Evolutionary conservation across 371 early-diverging fungal genomes (phyloP).

Genomic region (Mucor piriformis): DNA sequence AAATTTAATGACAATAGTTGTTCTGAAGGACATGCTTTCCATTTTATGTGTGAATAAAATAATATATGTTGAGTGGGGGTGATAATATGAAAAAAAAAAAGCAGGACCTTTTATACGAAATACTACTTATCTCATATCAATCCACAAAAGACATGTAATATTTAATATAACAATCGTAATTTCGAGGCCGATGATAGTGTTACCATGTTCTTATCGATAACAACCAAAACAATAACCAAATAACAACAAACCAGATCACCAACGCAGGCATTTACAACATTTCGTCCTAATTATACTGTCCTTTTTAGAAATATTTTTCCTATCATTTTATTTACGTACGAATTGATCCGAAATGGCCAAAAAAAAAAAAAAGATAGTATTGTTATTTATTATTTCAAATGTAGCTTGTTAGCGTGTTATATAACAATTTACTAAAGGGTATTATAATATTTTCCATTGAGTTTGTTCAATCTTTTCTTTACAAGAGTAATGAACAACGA

Average conservation of each 20-base stretch:
- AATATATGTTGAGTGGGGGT: too few relatives aligned
- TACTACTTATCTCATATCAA: background rate
- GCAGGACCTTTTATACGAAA: background rate
- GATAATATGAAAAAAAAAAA: constrained; percentile 10
- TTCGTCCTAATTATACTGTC: background rate
- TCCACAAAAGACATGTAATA: background rate
- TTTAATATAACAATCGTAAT: background rate
- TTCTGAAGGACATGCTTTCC: background rate
- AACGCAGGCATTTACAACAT: background rate
- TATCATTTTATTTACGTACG: background rate
- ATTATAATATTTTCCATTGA: constrained; percentile 46
- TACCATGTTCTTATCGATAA: constrained; percentile 12
- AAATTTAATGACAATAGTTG: constrained; percentile 4
- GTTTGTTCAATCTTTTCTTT: constrained; percentile 64
- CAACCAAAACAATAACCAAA: background rate
- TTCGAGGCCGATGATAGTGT: background rate
- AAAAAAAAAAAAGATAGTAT: background rate
- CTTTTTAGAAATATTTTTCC: background rate
- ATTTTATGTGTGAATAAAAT: background rate
- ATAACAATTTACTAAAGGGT: too few relatives aligned
- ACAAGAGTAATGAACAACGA: constrained; percentile 80
- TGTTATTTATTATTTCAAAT: background rate
- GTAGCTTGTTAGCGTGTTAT: too few relatives aligned
- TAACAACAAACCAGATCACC: constrained; percentile 3
- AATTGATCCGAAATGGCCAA: background rate